A percentile compares a stretch with the other conserved stretches of the same genome.
Evolutionary conservation across 2,329 filamentous ascomycete genomes (phyloP).

Genomic region (Talaromyces pinophilus): DNA sequence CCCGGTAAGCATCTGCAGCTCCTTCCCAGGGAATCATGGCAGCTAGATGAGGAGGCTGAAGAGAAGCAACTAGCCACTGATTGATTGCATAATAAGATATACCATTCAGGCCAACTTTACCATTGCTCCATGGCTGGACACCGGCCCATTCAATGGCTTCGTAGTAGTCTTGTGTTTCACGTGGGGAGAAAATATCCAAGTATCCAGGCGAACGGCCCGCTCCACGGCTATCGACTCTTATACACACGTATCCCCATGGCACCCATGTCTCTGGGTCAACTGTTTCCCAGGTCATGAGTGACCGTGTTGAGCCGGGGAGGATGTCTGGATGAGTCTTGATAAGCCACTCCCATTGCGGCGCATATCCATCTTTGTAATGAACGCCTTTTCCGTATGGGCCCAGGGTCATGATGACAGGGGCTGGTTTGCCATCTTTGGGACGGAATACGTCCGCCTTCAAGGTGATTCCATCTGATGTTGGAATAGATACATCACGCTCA

Average conservation of each 20-base stretch:
- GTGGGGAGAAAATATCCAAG: slow-evolving; percentile 20
- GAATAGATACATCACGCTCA: slow-evolving; percentile 13
- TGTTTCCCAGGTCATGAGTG: slow-evolving; percentile 16
- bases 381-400: slow-evolving; percentile 17
- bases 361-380: background rate
- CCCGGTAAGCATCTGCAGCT: slow-evolving; percentile 56
- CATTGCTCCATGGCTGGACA: slow-evolving; percentile 50
- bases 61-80: slow-evolving; percentile 55
- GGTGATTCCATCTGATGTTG: background rate
- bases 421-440: background rate
- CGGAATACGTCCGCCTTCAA: slow-evolving; percentile 9
- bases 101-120: slow-evolving; percentile 53
- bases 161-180: slow-evolving; percentile 13
- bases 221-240: slow-evolving; percentile 18
- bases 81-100: slow-evolving; percentile 53
- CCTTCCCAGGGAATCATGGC: slow-evolving; percentile 57
- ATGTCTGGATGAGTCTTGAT: slow-evolving; percentile 22
- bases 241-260: slow-evolving; percentile 12
- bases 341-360: slow-evolving; percentile 22
- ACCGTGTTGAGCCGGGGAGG: slow-evolving; percentile 18
- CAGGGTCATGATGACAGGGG: slow-evolving; percentile 13
- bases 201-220: slow-evolving; percentile 14
- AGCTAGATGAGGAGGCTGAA: slow-evolving; percentile 42
- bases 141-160: slow-evolving; percentile 33
- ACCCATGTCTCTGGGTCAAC: slow-evolving; percentile 16